Base-by-base conservation (phyloP, 805 yeast species). In the Candida manassasensis region DNA sequence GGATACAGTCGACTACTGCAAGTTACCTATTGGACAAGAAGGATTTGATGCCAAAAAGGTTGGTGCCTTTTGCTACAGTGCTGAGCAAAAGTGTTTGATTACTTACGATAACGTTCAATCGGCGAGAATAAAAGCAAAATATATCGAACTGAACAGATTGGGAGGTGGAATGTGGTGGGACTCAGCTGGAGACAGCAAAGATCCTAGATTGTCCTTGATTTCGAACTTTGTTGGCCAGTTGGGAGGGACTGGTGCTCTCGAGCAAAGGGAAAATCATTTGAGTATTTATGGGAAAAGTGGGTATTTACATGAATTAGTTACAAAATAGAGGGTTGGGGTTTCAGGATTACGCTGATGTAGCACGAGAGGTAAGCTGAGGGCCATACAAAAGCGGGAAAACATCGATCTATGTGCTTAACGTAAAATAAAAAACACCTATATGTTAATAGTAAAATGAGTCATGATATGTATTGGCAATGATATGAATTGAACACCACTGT, bases 141-240 rank as follows among this genome's bases (percentile, higher is more conserved):
- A 75, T 47, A 76, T 82, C 6, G 47, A 43, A 26, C 45, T 56
- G 14, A 55, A 61, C 5, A 50, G 63, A 0, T 59, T 88, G 7
- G 94, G 81, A 0, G 97, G 98, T 0, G 95, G 84, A 0, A 80
- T 93, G 77, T 89, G 85, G 81, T 90, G 97, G 97, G 97, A 90
- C 49, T 81, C 95, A 0, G 71, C 81, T 38, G 96, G 95, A 2
- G 95, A 87, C 49, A 48, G 57, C 32, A 21, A 25, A 2, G 47
- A 62, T 30, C 45, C 49, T 2, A 32, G 29, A 12, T 35, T 49
- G 2, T 73, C 79, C 0, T 52, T 78, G 18, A 46, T 79, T 7
- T 40, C 52, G n/a, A 60, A 57, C 3, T 79, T 75, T 58, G 70
- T 73, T 16, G 53, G 60, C 31, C 64, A 62, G 33, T 33, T 69